Evolutionary conservation across 2,329 filamentous ascomycete species (phyloP), one percentile per base, ranked within the genome.

Genomic region (Phialophora chinensis): DNA sequence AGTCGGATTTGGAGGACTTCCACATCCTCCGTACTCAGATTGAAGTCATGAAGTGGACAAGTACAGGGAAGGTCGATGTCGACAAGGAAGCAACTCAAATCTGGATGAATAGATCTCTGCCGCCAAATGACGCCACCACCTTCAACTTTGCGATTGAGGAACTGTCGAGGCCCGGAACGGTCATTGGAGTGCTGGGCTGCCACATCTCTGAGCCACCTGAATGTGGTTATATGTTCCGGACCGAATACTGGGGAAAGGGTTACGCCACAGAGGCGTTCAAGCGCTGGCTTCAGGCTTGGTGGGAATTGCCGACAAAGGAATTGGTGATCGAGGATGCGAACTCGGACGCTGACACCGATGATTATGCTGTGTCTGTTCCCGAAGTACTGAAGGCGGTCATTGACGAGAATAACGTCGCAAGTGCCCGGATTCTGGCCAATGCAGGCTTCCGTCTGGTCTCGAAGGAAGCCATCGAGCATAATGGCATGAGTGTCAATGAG

Each of bases 21-120:
- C 78, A 86, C 68, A 76, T 77, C 25, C 78, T 91, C 61, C 85
- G 88, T 27, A 80, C 79, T 14, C 81, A 88, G 73, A 81, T 83
- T 4, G 86, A 88, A 70, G 85, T 88, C 55, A 91, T 91, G 89
- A 75, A 76, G 62, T 88, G 84, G 81, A 88, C 87, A 61, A 62
- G 68, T 2, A 69, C 73, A 69, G 82, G 81, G 65, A 63, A 71
- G 8, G 70, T 78, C 8, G 84, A 88, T 76, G 67, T 72, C 61
- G 77, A 82, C 71, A 57, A 81, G 1, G 80, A 78, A 1, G 79
- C 81, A 64, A 85, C 85, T 10, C 76, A 75, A 66, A 71, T 66
- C 27, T 80, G 73, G 58, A 72, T 87, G 56, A 74, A 74, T 4
- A 70, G 69, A 11, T 81, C 79, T 35, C 74, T 87, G n/a, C 78